phyloP scores from a whole-genome alignment of 1,284 basidiomycete species.

The Cutaneotrichosporon sp. region DNA sequence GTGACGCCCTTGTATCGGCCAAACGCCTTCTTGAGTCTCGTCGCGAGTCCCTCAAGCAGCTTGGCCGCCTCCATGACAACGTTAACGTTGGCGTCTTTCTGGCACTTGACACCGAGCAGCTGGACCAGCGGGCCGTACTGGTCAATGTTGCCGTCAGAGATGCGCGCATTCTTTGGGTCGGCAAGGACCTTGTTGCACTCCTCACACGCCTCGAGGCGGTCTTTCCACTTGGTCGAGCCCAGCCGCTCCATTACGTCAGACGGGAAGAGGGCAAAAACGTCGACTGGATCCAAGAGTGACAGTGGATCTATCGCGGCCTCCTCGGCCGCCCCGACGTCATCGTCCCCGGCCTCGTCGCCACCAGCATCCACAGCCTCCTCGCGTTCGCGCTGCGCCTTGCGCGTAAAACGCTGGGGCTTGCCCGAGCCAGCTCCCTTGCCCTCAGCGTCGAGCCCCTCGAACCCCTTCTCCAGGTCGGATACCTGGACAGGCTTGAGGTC shows the following conservation, averaged over 20 bases:
- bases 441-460: slow-evolving; percentile 74
- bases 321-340: slow-evolving; percentile 35
- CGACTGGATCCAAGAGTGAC: slow-evolving; percentile 74
- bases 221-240: slow-evolving; percentile 95
- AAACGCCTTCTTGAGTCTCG: slow-evolving; percentile 71
- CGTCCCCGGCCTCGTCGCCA: slow-evolving; percentile 28
- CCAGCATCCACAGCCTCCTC: slow-evolving; percentile 54
- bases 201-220: slow-evolving; percentile 87
- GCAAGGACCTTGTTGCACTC: slow-evolving; percentile 70
- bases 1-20: slow-evolving; percentile 68
- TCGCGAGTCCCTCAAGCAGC: slow-evolving; percentile 79
- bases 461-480: slow-evolving; percentile 89
- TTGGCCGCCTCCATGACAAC: slow-evolving; percentile 87
- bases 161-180: slow-evolving; percentile 60
- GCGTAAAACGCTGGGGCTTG: slow-evolving; percentile 73
- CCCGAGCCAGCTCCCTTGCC: slow-evolving; percentile 75
- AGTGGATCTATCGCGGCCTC: slow-evolving; percentile 64
- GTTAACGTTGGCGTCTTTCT: slow-evolving; percentile 89
- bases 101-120: slow-evolving; percentile 72
- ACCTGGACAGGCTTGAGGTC: slow-evolving; percentile 98
- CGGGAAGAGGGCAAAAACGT: slow-evolving; percentile 71
- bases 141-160: slow-evolving; percentile 64
- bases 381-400: slow-evolving; percentile 68
- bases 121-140: slow-evolving; percentile 44
- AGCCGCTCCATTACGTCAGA: slow-evolving; percentile 66